Conservation (phyloP, 169 alveolate species). For the Hepatocystis sp. region DNA sequence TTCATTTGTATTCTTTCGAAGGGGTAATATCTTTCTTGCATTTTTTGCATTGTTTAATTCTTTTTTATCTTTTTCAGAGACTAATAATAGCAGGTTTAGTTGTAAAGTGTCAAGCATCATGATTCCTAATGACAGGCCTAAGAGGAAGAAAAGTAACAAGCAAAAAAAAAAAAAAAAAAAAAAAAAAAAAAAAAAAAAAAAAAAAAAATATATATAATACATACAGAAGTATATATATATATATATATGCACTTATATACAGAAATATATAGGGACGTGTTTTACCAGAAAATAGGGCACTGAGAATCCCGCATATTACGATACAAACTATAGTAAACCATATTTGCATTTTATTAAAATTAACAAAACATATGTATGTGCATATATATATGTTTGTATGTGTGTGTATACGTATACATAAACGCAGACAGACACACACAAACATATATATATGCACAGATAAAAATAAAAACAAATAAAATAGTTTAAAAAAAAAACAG, state of each 20-base stretch:
- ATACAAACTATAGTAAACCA: constrained; percentile 40
- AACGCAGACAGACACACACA: not conserved
- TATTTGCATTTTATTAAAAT: constrained; percentile 55
- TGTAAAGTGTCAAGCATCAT: constrained; percentile 90
- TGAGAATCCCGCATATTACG: constrained; percentile 49
- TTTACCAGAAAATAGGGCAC: constrained; percentile 68
- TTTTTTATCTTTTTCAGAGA: constrained; percentile 80
- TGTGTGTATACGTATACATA: not conserved
- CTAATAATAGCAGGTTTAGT: constrained; percentile 87
- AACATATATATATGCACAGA: not conserved
- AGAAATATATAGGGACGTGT: not conserved
- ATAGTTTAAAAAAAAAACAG: not conserved
- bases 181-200: not conserved
- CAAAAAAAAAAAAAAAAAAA: not conserved
- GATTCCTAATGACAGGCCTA: constrained; percentile 91
- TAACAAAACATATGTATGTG: not conserved
- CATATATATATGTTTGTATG: not conserved
- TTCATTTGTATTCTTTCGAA: constrained; percentile 89
- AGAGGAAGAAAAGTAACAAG: not conserved
- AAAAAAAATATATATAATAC: not conserved
- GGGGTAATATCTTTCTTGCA: constrained; percentile 90
- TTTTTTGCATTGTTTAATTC: constrained; percentile 82
- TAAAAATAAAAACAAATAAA: not conserved
- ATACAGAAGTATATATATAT: too few relatives aligned
- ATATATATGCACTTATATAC: too few relatives aligned